Evolutionary conservation across 306 rosid species (phyloP).

Genomic region (Macrotyloma uniflorum): DNA sequence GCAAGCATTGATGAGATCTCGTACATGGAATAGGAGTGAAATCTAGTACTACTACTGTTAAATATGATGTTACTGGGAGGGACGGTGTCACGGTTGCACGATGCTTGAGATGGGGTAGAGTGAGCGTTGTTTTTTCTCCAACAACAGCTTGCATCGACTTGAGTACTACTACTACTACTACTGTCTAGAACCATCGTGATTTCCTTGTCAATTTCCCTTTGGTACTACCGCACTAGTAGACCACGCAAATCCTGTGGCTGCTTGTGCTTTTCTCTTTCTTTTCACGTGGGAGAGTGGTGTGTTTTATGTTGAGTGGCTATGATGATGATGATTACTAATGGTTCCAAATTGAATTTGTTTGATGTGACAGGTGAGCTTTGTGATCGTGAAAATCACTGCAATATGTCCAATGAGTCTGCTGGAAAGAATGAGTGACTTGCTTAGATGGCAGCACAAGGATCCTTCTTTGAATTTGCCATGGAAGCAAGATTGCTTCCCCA

Average conservation of each 20-base stretch:
- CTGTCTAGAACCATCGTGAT: not conserved
- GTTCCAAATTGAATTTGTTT: slow-evolving; percentile 9
- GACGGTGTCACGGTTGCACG: not conserved
- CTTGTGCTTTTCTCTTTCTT: slow-evolving; percentile 33
- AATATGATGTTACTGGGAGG: not conserved
- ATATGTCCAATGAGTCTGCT: slow-evolving; percentile 79
- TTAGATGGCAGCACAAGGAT: slow-evolving; percentile 83
- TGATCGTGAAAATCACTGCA: slow-evolving; percentile 78
- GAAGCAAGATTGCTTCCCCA: slow-evolving; percentile 72
- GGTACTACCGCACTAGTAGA: slow-evolving; percentile 12
- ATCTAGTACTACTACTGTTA: not conserved
- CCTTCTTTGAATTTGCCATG: slow-evolving; percentile 75
- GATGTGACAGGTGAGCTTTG: slow-evolving; percentile 62
- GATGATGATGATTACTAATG: slow-evolving; percentile 28
- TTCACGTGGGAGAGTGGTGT: not conserved
- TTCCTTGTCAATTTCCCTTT: slow-evolving; percentile 1
- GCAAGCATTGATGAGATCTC: not conserved
- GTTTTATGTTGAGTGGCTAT: not conserved
- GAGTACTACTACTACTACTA: not conserved
- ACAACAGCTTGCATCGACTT: not conserved
- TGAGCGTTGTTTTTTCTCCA: slow-evolving; percentile 1
- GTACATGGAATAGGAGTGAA: not conserved
- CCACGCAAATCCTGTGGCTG: slow-evolving; percentile 37
- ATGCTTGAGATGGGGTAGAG: slow-evolving; percentile 17
- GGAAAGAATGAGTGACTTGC: slow-evolving; percentile 68